Evolutionary conservation across 2,329 filamentous ascomycete species (phyloP), one percentile per base, ranked within the genome.

Genomic region (Trichoderma endophyticum): DNA sequence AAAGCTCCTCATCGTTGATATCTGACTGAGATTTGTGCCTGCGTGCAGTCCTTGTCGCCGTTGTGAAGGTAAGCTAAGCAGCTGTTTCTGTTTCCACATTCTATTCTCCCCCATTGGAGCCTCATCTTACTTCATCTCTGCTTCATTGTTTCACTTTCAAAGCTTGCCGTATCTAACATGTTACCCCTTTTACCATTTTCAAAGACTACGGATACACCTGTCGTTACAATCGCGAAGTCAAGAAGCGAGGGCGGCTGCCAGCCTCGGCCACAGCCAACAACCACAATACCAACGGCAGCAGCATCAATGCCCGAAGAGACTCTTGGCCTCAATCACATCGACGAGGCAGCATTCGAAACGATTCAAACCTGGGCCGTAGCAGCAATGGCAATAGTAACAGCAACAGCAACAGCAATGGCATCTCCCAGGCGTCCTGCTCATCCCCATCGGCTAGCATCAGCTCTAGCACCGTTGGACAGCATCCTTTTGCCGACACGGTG

Each of bases 171-270:
- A 15, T 62, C 62, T 72, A 61, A 74, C 72, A 30, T 26, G 9
- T 14, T 30, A 7, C n/a, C 26, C 12, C 12, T 28, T 28, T 24
- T 34, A 26, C 32, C 18, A 60, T 66, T 26, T 15, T 24, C 51
- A 9, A 48, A 82, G 81, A 83, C 54, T 82, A 83, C 73, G 80
- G 80, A 7, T 82, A 82, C 64, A 76, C 77, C 21, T 83, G 81
- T 69, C 77, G 77, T 18, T 83, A 83, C 69, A 80, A 81, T 34
- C 78, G 81, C 26, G 76, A 80, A 48, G 76, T 82, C 26, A 82
- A 81, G 75, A 82, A 82, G 70, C 75, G 81, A 28, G 81, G 81
- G 7, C 79, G 81, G 12, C 74, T 79, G 26, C 81, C 80, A 24
- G 75, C 75, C 43, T 78, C 77, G 21, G 64, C 72, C 34, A 67